Evolutionary conservation across 257 asterid genomes (phyloP).

Genomic region (Solanum arcanum): DNA sequence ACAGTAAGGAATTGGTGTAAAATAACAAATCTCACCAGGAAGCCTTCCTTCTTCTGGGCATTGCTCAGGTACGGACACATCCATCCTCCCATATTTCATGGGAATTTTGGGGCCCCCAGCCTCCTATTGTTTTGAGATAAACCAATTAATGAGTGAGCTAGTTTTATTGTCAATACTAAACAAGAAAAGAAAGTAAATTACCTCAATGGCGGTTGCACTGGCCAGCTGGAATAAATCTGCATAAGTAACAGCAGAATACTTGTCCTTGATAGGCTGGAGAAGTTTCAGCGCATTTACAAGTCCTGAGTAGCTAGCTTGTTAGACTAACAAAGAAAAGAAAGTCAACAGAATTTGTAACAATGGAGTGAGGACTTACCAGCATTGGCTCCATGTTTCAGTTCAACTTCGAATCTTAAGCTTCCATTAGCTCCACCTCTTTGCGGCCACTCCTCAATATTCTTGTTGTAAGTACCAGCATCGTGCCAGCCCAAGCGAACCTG

Average conservation of each 20-base stretch:
- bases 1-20: not conserved
- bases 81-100: slow-evolving; percentile 96
- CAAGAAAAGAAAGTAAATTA: slow-evolving; percentile 3
- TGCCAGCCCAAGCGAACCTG: slow-evolving; percentile 99
- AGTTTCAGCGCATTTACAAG: slow-evolving; percentile 94
- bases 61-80: slow-evolving; percentile 70
- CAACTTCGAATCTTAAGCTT: slow-evolving; percentile 87
- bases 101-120: slow-evolving; percentile 97
- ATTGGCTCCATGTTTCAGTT: slow-evolving; percentile 89
- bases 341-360: not conserved
- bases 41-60: slow-evolving; percentile 99
- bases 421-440: slow-evolving; percentile 96
- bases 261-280: slow-evolving; percentile 91
- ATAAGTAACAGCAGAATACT: slow-evolving; percentile 66
- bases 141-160: not conserved
- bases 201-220: slow-evolving; percentile 97
- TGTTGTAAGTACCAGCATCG: slow-evolving; percentile 96
- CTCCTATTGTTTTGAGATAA: slow-evolving; percentile 36
- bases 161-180: not conserved
- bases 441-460: slow-evolving; percentile 90
- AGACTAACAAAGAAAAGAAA: slow-evolving; percentile 8
- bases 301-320: slow-evolving; percentile 47
- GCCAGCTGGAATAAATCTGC: slow-evolving; percentile 97
- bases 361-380: slow-evolving; percentile 49
- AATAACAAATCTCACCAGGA: slow-evolving; percentile 50